Conservation (phyloP, 2,329 filamentous ascomycete species). For the Fusarium subtropicale region DNA sequence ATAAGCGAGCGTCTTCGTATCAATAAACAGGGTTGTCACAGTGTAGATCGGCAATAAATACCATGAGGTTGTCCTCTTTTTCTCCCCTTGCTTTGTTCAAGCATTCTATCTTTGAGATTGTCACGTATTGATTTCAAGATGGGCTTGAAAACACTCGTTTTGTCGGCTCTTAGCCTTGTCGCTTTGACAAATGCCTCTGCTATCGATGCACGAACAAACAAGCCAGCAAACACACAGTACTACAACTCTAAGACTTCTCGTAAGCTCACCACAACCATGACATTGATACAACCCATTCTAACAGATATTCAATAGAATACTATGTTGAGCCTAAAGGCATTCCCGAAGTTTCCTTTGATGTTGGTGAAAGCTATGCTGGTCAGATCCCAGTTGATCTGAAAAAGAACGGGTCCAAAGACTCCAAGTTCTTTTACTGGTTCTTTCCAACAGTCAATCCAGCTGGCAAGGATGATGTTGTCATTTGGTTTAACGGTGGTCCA, state of each 20-base stretch:
- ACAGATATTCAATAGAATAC: not conserved
- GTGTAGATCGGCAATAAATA: slow-evolving; percentile 5
- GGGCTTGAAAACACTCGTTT: slow-evolving; percentile 6
- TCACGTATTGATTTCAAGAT: not conserved
- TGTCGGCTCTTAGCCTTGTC: slow-evolving; percentile 1
- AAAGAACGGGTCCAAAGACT: slow-evolving; percentile 16
- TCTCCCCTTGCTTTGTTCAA: not conserved
- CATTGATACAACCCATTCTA: rapidly evolving
- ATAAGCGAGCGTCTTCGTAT: not conserved
- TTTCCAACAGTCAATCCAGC: slow-evolving; percentile 40
- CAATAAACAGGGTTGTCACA: not conserved
- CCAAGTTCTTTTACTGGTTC: slow-evolving; percentile 43
- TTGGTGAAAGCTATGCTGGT: slow-evolving; percentile 20
- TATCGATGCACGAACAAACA: slow-evolving; percentile 1
- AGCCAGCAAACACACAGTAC: slow-evolving; percentile 9
- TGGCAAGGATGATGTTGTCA: slow-evolving; percentile 41
- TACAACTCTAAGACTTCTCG: slow-evolving; percentile 21
- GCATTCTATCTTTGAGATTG: not conserved
- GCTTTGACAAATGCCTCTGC: slow-evolving; percentile 12
- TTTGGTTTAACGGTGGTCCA: slow-evolving; percentile 42
- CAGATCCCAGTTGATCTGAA: slow-evolving; percentile 29
- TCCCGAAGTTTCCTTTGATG: slow-evolving; percentile 4
- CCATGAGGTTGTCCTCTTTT: not conserved
- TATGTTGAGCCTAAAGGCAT: slow-evolving; percentile 8
- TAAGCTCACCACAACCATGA: not conserved